A percentile compares a stretch with the other conserved stretches of the same genome.
Conservation (phyloP, 192 early-diverging fungal genomes). For the Coemansia aciculifera region DNA sequence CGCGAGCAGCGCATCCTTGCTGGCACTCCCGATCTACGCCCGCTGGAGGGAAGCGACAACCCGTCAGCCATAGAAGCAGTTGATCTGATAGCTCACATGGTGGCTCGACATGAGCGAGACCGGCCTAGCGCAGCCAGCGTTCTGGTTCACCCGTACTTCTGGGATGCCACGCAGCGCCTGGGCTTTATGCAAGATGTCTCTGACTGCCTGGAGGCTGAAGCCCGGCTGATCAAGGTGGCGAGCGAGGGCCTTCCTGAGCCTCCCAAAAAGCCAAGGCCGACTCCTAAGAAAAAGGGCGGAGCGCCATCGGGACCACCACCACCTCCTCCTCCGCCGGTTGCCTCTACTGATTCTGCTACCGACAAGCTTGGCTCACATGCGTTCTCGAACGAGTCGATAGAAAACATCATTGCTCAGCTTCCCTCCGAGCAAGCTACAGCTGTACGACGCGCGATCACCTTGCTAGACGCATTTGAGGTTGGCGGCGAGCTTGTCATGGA, state of each 20-base stretch:
- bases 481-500: slow-evolving; percentile 52
- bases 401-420: slow-evolving; percentile 45
- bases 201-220: slow-evolving; percentile 91
- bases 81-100: slow-evolving; percentile 90
- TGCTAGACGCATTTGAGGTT: slow-evolving; percentile 48
- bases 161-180: slow-evolving; percentile 81
- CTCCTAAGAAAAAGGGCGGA: slow-evolving; percentile 40
- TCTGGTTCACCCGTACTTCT: slow-evolving; percentile 94
- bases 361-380: slow-evolving; percentile 28
- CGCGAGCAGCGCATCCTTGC: slow-evolving; percentile 90
- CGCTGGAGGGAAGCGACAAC: slow-evolving; percentile 64
- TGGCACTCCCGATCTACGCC: slow-evolving; percentile 68
- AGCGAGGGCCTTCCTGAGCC: slow-evolving; percentile 36
- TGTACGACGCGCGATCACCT: slow-evolving; percentile 44
- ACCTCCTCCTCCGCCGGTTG: neutral
- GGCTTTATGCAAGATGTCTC: slow-evolving; percentile 93
- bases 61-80: slow-evolving; percentile 80
- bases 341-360: neutral
- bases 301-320: neutral
- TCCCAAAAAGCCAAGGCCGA: slow-evolving; percentile 25
- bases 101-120: slow-evolving; percentile 70
- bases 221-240: slow-evolving; percentile 53
- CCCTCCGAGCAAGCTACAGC: slow-evolving; percentile 41
- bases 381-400: slow-evolving; percentile 39
- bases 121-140: slow-evolving; percentile 78